Conservation (phyloP, 176 grass and related monocot genomes). For the Tillandsia fasciculata region DNA sequence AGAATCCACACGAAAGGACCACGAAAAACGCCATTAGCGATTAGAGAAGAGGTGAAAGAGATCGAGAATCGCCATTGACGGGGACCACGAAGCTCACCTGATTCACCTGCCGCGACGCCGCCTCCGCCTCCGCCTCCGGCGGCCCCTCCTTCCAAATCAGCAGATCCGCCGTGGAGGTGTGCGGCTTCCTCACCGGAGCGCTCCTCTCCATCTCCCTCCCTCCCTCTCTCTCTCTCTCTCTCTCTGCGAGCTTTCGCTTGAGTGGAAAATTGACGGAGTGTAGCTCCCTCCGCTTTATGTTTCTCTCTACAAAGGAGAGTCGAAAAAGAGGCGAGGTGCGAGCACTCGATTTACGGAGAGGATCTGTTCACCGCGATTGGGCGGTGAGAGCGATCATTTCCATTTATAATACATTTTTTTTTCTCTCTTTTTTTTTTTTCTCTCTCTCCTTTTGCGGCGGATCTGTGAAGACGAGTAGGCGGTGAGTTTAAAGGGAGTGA, state of each 20-base stretch:
- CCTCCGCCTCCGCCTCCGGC: constrained; percentile 24
- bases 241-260: constrained; percentile 23
- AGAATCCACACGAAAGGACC: neutral
- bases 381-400: neutral
- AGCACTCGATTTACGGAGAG: too few species aligned
- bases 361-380: constrained; percentile 1
- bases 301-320: constrained; percentile 1
- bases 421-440: too few species aligned
- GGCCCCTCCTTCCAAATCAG: constrained; percentile 76
- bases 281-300: constrained; percentile 36
- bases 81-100: constrained; percentile 25
- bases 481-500: too few species aligned
- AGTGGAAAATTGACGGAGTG: constrained; percentile 71
- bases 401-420: too few species aligned
- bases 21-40: constrained; percentile 4
- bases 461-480: too few species aligned
- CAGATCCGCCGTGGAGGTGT: constrained; percentile 82
- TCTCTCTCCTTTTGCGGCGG: too few species aligned
- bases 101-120: constrained; percentile 41
- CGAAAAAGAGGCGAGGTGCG: neutral
- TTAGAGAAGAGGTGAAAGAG: neutral
- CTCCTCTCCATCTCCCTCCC: constrained; percentile 60
- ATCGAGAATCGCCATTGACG: neutral
- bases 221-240: constrained; percentile 18
- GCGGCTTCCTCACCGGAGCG: constrained; percentile 84